A percentile compares a stretch with the other conserved stretches of the same genome.
Evolutionary conservation across 2,329 filamentous ascomycete species (phyloP).

Genomic region (Scytalidium lignicola): DNA sequence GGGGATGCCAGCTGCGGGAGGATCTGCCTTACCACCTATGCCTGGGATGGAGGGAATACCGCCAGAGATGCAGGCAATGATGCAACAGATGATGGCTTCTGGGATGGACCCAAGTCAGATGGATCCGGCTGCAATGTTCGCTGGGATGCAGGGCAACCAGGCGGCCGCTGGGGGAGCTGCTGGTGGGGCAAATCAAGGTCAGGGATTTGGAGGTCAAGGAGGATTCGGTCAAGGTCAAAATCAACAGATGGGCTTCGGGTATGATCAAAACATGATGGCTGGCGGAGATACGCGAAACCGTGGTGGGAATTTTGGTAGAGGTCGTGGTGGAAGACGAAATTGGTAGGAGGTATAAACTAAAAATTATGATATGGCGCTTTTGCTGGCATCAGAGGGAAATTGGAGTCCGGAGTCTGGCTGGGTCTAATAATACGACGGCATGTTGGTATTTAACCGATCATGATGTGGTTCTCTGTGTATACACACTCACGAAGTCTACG

Average conservation of each 20-base stretch:
- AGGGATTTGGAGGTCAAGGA: conserved; percentile 45
- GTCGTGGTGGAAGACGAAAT: conserved; percentile 23
- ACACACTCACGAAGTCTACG: no score
- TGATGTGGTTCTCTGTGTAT: no score
- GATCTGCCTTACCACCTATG: conserved; percentile 36
- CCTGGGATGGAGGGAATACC: conserved; percentile 58
- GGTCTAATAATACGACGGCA: not conserved
- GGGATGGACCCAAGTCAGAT: conserved; percentile 64
- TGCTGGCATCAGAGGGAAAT: not conserved
- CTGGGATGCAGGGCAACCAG: conserved; percentile 46
- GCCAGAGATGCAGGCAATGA: conserved; percentile 63
- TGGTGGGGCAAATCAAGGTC: conserved; percentile 39
- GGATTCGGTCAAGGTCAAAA: conserved; percentile 36
- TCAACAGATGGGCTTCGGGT: conserved; percentile 24
- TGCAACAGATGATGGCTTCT: conserved; percentile 64
- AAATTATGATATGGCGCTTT: not conserved
- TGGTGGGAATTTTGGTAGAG: conserved; percentile 27
- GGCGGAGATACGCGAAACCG: conserved; percentile 20
- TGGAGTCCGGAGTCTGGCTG: conserved; percentile 9
- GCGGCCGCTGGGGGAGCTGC: conserved; percentile 35
- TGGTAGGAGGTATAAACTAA: conserved; percentile 5
- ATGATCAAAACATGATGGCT: conserved; percentile 24
- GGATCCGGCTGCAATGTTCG: conserved; percentile 59
- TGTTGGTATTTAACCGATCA: not conserved
- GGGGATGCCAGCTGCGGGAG: conserved; percentile 31